Evolutionary conservation across 192 early-diverging fungal genomes (phyloP).

Genomic region (Umbelopsis isabellina): DNA sequence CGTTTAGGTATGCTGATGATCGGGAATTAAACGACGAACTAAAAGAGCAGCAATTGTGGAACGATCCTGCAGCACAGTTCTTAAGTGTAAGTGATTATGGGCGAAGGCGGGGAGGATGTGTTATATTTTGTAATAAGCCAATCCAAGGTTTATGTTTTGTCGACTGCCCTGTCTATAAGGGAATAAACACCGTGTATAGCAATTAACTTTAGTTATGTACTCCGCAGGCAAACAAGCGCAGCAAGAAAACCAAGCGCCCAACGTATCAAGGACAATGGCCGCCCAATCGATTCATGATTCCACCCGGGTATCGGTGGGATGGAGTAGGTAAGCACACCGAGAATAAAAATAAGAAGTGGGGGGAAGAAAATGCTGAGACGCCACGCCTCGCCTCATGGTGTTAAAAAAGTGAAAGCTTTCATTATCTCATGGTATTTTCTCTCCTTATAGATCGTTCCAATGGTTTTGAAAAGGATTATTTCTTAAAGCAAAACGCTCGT

Average conservation of each 20-base stretch:
- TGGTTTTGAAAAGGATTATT: slow-evolving; percentile 59
- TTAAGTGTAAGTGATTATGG: slow-evolving; percentile 42
- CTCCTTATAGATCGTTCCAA: slow-evolving; percentile 55
- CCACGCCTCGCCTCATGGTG: background rate
- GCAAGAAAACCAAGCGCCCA: slow-evolving; percentile 41
- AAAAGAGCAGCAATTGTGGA: slow-evolving; percentile 61
- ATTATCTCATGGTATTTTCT: background rate
- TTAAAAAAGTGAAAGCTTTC: slow-evolving; percentile 4
- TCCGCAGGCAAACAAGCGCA: slow-evolving; percentile 37
- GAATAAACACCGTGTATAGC: background rate
- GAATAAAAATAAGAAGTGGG: background rate
- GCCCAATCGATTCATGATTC: slow-evolving; percentile 67
- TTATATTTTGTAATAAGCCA: too few relatives aligned
- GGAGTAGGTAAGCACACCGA: slow-evolving; percentile 44
- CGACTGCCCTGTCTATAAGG: too few relatives aligned
- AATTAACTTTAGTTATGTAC: background rate
- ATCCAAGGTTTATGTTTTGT: too few relatives aligned
- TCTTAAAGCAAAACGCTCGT: slow-evolving; percentile 41
- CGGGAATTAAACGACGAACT: slow-evolving; percentile 64
- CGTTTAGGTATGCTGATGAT: slow-evolving; percentile 60
- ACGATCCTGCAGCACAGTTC: slow-evolving; percentile 66
- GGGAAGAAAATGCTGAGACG: too few relatives aligned
- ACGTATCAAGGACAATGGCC: slow-evolving; percentile 65
- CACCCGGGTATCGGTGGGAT: slow-evolving; percentile 72
- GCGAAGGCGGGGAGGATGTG: background rate